phyloP scores from a whole-genome alignment of 768 basidiomycete species.

The Amanita brunnescens region DNA sequence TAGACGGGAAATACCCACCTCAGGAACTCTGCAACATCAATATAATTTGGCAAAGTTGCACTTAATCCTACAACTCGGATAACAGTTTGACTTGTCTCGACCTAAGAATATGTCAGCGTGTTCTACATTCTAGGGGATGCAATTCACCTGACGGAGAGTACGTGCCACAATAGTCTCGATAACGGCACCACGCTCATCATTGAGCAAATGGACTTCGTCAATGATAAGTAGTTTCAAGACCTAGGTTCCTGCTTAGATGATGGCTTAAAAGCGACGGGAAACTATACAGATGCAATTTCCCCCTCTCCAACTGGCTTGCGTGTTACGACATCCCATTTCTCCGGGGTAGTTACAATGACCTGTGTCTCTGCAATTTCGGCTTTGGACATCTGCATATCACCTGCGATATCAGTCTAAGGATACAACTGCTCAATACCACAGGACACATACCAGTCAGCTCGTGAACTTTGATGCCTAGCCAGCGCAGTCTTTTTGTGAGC shows the following conservation, averaged over 20 bases:
- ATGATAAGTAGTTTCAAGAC: slow-evolving; percentile 91
- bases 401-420: slow-evolving; percentile 16
- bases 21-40: slow-evolving; percentile 93
- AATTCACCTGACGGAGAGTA: slow-evolving; percentile 72
- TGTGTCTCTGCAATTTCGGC: slow-evolving; percentile 92
- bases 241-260: slow-evolving; percentile 31
- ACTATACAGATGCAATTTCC: slow-evolving; percentile 80
- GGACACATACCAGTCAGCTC: slow-evolving; percentile 72
- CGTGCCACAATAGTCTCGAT: slow-evolving; percentile 97
- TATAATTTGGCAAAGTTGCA: slow-evolving; percentile 94
- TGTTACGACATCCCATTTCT: slow-evolving; percentile 99
- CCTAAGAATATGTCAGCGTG: slow-evolving; percentile 33
- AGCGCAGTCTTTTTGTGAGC: slow-evolving; percentile 78
- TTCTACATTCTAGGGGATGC: background rate
- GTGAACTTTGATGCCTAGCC: slow-evolving; percentile 79
- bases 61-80: slow-evolving; percentile 95
- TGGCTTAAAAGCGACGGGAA: background rate
- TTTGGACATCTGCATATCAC: slow-evolving; percentile 97
- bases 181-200: slow-evolving; percentile 96
- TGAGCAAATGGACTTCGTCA: slow-evolving; percentile 94
- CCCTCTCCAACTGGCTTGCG: slow-evolving; percentile 95
- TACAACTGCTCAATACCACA: background rate
- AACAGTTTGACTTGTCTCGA: slow-evolving; percentile 92
- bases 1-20: slow-evolving; percentile 37
- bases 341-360: slow-evolving; percentile 97